Percentiles rank a stretch among this genome's conserved stretches.
Evolutionary conservation across 2,329 filamentous ascomycete genomes (phyloP).

Genomic region (Dendryphion nanum): DNA sequence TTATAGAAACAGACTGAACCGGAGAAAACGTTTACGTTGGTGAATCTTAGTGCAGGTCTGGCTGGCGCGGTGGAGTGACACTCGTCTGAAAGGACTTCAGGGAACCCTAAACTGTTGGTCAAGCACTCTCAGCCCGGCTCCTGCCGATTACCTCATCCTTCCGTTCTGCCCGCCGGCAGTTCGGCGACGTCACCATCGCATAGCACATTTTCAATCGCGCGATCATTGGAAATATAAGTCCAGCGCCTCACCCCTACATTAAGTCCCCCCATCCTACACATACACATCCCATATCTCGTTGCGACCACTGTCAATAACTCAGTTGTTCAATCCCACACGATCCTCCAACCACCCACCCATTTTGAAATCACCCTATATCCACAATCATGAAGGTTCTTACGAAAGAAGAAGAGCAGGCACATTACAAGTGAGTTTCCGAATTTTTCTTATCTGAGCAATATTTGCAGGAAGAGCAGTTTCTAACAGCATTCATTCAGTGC

Average conservation of each 20-base stretch:
- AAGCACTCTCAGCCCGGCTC: no score
- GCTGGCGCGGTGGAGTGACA: no score
- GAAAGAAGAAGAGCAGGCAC: constrained; percentile 84
- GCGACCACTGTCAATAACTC: no score
- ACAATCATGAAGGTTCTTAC: constrained; percentile 85
- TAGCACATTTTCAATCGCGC: constrained; percentile 12
- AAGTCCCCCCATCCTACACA: neutral
- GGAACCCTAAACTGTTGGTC: no score
- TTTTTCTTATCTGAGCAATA: neutral
- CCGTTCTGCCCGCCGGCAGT: constrained; percentile 14
- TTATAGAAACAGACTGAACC: no score
- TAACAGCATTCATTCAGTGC: constrained; percentile 41
- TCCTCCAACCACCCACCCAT: neutral
- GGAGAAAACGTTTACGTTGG: no score
- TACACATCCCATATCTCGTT: neutral
- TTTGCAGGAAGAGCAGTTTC: neutral
- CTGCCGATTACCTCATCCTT: neutral
- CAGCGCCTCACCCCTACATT: neutral
- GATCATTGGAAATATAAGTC: neutral
- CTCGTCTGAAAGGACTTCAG: no score
- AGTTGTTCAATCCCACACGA: neutral
- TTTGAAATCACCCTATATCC: constrained; percentile 2
- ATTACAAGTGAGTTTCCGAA: constrained; percentile 63
- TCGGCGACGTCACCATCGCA: constrained; percentile 40
- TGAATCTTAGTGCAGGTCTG: no score